These are phyloP conservation scores for Marchantia polymorpha DNA, from an alignment of 225 moss, liverwort and hornwort species.

Conservation along the genomic window DNA sequence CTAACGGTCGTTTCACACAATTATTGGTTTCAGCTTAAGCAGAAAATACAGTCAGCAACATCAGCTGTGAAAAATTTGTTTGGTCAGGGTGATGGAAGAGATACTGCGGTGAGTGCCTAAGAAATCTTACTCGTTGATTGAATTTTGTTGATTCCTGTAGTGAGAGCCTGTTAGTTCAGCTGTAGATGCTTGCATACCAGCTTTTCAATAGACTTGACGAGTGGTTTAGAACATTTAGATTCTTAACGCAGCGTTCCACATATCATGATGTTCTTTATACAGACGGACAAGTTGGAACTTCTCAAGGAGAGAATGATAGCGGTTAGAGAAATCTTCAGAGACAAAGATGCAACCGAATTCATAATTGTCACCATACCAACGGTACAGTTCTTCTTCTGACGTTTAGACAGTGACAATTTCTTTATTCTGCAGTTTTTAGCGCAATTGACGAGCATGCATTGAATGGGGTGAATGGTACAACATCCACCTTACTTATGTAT, in stretches of 20 bases:
- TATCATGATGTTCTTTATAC: conserved; percentile 13
- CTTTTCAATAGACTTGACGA: not conserved
- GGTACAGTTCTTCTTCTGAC: conserved; percentile 32
- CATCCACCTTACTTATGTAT: too few species aligned
- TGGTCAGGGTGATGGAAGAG: conserved; percentile 80
- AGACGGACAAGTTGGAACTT: conserved; percentile 76
- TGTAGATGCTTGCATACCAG: too few species aligned
- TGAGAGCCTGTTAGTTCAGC: too few species aligned
- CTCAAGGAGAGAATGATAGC: conserved; percentile 91
- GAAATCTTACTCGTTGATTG: not conserved
- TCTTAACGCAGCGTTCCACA: too few species aligned
- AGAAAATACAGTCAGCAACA: conserved; percentile 71
- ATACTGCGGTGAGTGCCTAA: conserved; percentile 54
- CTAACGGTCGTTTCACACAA: not conserved
- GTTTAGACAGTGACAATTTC: too few species aligned
- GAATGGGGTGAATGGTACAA: too few species aligned
- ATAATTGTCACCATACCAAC: conserved; percentile 95
- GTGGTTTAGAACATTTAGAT: not conserved
- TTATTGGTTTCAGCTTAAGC: conserved; percentile 57
- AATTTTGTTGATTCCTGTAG: too few species aligned
- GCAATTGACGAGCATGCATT: too few species aligned
- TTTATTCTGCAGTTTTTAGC: too few species aligned
- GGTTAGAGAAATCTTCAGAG: conserved; percentile 87
- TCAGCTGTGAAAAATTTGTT: conserved; percentile 77
- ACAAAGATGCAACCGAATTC: conserved; percentile 86